Evolutionary conservation across 768 basidiomycete genomes (phyloP), one percentile per base, ranked within the genome.

Genomic region (Pulveroboletus sp.): DNA sequence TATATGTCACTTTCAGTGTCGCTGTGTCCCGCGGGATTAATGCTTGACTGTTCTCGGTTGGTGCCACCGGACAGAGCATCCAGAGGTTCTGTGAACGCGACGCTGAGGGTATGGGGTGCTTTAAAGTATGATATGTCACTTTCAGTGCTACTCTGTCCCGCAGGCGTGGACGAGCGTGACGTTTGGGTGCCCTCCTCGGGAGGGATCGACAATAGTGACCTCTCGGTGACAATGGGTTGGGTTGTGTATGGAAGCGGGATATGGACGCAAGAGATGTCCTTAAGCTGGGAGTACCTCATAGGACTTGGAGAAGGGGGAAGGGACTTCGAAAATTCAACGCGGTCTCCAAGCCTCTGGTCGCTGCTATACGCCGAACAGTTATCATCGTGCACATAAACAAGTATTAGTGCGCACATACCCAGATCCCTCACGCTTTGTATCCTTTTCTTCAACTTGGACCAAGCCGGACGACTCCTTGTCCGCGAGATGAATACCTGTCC

Each of bases 1-100:
- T 74, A 72, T 9, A 77, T 69, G 27, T 71, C 73, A 53, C 80
- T 79, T 11, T 78, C 71, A 6, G 67, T 73, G 51, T 79, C 80
- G 38, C 74, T 72, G 7, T n/a, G n/a, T 47, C 75, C 69, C 2
- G 43, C 51, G 0, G 51, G 38, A 11, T 67, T 55, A 5, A 65
- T 65, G 24, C 57, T 58, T 37, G 66, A 50, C 21, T 54, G 57
- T 36, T 68, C 68, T 12, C 58, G 49, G 11, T 68, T 61, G 24
- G 50, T 12, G 49, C 43, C 58, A 52, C 12, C 51, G 46, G 48
- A 46, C 24, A 47, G 51, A 39, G 35, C 58, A 21, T 62, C 59
- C 39, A 57, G 61, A 5, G 57, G 57, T 42, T 60, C 56, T 2
- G 59, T 21, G 53, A 78, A 71, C 12, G 69, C 62, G 46, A 75